phyloP scores from a whole-genome alignment of 176 grass and related monocot species.

The Bothriochloa decipiens region DNA sequence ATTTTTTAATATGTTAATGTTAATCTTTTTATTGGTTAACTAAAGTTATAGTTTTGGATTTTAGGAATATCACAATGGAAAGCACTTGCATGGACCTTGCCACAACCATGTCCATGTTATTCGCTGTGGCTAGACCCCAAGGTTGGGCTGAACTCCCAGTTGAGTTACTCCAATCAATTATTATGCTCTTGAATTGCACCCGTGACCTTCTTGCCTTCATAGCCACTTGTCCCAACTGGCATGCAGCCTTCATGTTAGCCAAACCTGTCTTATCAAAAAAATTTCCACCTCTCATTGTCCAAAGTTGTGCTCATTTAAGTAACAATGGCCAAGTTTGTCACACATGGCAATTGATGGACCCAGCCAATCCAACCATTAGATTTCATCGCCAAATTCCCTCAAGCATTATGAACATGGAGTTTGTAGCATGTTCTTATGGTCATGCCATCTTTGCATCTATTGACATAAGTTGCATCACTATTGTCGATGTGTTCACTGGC shows the following conservation, averaged over 20 bases:
- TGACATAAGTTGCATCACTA: neutral
- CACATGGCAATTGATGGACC: slow-evolving; percentile 7
- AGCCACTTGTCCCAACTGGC: neutral
- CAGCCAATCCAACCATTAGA: neutral
- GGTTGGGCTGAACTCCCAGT: neutral
- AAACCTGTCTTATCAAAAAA: neutral
- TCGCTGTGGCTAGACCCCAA: neutral
- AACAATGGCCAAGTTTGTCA: neutral
- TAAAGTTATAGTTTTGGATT: neutral
- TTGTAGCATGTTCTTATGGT: neutral
- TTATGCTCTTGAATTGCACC: neutral
- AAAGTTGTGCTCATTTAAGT: neutral
- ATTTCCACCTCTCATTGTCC: neutral
- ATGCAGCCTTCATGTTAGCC: neutral
- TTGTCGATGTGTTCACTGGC: neutral
- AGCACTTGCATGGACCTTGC: neutral
- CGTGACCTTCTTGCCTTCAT: slow-evolving; percentile 4
- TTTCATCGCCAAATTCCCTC: neutral
- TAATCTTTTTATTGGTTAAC: neutral
- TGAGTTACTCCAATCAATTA: neutral
- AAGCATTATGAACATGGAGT: neutral
- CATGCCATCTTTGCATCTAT: neutral
- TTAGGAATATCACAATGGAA: neutral
- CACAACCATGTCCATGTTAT: neutral
- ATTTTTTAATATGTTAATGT: neutral